These are phyloP conservation scores for Sugiyamaella xylanicola DNA, from an alignment of 1,139 yeast genomes.

Conservation along the genomic window DNA sequence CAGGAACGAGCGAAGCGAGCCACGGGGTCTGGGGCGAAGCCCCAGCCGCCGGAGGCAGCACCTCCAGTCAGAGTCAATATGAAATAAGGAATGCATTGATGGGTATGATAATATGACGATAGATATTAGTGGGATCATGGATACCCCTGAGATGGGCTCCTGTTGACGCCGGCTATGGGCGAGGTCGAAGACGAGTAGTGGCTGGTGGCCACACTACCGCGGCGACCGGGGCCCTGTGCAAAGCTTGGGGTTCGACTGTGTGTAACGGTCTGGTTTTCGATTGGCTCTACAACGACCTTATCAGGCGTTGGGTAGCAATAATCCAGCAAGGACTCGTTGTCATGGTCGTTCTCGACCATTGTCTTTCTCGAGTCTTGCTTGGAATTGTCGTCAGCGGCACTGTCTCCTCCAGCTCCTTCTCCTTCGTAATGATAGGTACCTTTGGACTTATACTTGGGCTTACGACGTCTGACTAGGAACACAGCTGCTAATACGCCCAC, in stretches of 20 bases:
- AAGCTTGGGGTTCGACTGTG: constrained; percentile 15
- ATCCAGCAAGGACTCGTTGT: constrained; percentile 20
- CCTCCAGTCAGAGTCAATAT: too few relatives aligned
- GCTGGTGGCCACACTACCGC: constrained; percentile 13
- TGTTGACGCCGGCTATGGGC: constrained; percentile 8
- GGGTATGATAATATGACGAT: neutral
- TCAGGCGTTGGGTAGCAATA: constrained; percentile 22
- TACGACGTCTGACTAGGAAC: constrained; percentile 13
- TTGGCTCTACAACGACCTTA: constrained; percentile 8
- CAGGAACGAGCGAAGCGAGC: too few relatives aligned
- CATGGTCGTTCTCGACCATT: constrained; percentile 4
- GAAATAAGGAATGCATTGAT: constrained; percentile 15
- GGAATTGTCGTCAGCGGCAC: neutral
- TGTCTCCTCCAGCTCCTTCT: constrained; percentile 1
- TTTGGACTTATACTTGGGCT: constrained; percentile 1
- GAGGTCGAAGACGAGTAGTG: constrained; percentile 9
- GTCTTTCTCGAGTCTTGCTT: constrained; percentile 1
- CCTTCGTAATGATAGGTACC: constrained; percentile 9
- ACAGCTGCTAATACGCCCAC: constrained; percentile 11
- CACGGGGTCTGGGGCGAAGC: too few relatives aligned
- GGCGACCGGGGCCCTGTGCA: constrained; percentile 4
- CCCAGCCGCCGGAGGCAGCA: too few relatives aligned
- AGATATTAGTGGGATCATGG: neutral
- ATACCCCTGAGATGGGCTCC: constrained; percentile 10
- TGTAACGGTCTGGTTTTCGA: constrained; percentile 3